Base-by-base conservation (phyloP, 1,139 yeast genomes). In the Blastobotrys petasosporus region DNA sequence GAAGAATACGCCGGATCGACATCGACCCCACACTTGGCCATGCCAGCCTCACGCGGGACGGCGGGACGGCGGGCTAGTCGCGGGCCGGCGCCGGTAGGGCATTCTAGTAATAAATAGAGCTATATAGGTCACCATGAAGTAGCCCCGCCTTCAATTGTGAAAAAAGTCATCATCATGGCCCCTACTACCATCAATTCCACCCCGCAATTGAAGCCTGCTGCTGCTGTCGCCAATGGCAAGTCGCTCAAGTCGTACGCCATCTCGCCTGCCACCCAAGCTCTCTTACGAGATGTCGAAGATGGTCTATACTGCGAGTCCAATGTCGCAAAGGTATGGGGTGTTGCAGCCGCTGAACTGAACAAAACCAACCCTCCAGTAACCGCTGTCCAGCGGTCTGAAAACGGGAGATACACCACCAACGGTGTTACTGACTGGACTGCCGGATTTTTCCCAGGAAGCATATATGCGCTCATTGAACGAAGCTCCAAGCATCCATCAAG, bases 391-490 rank as follows among this genome's bases (percentile, higher is more conserved):
- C 9, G 32, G 15, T 31, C 37, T 16, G 37, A 17, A 25, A 16
- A 23, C 15, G 43, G 37, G 3, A 32, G 43, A n/a, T 34, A 34
- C 12, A 34, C 28, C 12, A 34, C 37, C 25, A 34, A 34, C 25
- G 12, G 13, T 4, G 37, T 34, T 5, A 16, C 16, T 3, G 43
- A 40, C 37, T 61, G 65, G 65, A 62, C 65, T 1, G 45, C 60
- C 9, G 65, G 65, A 8, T 62, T 60, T 49, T 62, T 62, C 42
- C 64, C 65, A 2, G 65, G 65, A 0, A 52, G 59, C 3, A 41
- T 62, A 2, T 58, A 56, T 42, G 52, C 57, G 2, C 40, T 62
- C 11, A 44, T 54, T 10, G 66, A 62, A 47, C 51, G 66, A 28
- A 17, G 29, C 15, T 2, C 23, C 12, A 40, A 40, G 15, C 25